phyloP scores from a whole-genome alignment of 495 filamentous ascomycete species.

The Daldinia concentrica region DNA sequence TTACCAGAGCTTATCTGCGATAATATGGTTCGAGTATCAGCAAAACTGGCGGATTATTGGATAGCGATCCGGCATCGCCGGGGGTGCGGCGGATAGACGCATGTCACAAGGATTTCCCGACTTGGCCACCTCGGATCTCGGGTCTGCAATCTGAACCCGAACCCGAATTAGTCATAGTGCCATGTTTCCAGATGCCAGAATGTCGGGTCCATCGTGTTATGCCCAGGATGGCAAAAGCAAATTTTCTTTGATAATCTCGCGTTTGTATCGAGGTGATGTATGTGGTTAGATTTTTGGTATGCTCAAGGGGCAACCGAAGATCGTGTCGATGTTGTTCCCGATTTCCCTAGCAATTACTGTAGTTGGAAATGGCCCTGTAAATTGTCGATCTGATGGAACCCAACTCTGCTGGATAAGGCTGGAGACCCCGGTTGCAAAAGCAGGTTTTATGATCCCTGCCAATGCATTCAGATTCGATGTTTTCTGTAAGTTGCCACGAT shows the following conservation, averaged over 20 bases:
- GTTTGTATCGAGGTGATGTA: conserved; percentile 6
- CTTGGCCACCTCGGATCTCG: conserved; percentile 36
- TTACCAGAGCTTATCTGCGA: conserved; percentile 2
- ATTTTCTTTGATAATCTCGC: conserved; percentile 14
- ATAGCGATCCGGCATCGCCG: conserved; percentile 4
- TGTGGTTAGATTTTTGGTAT: conserved; percentile 17
- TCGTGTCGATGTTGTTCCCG: conserved; percentile 12
- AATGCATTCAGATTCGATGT: conserved; percentile 22
- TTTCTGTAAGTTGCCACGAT: conserved; percentile 33
- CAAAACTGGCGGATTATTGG: conserved; percentile 20
- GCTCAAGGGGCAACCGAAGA: conserved; percentile 3
- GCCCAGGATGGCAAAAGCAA: background rate
- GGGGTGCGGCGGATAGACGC: conserved; percentile 31
- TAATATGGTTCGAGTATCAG: conserved; percentile 24
- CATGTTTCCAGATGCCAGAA: conserved; percentile 1
- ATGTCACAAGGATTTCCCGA: conserved; percentile 19
- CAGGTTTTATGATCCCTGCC: conserved; percentile 40
- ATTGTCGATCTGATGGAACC: conserved; percentile 37
- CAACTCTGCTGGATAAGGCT: conserved; percentile 32
- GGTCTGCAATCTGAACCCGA: conserved; percentile 29
- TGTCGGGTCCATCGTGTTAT: background rate
- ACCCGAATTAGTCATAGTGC: conserved; percentile 23
- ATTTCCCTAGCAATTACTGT: conserved; percentile 21
- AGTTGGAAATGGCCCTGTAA: conserved; percentile 21
- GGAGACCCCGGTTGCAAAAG: conserved; percentile 35